A percentile compares a stretch with the other conserved stretches of the same genome.
Conservation (phyloP, 371 early-diverging fungal species). For the Mucor sp. region DNA sequence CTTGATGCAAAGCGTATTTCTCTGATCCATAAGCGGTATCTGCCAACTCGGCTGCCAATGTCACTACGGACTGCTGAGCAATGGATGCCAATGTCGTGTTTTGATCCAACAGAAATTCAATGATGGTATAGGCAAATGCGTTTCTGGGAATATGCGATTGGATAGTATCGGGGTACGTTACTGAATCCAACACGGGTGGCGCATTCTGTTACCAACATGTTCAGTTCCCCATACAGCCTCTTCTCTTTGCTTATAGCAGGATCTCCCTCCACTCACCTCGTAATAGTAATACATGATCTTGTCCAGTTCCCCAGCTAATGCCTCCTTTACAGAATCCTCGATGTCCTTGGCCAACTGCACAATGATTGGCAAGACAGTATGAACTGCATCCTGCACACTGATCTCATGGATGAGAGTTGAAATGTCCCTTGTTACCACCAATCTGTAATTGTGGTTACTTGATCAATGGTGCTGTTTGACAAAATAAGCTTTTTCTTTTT, state of each 20-base stretch:
- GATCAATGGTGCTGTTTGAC: not conserved
- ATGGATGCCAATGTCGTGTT: constrained; percentile 52
- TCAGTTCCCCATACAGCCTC: no score
- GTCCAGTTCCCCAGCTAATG: constrained; percentile 36
- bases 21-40: constrained; percentile 24
- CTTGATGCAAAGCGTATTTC: constrained; percentile 17
- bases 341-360: constrained; percentile 33
- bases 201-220: not conserved
- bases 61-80: constrained; percentile 49
- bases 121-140: constrained; percentile 43
- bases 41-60: constrained; percentile 44
- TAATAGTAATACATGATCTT: constrained; percentile 38
- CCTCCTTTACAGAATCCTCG: constrained; percentile 40
- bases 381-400: constrained; percentile 29
- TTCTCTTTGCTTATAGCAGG: not conserved
- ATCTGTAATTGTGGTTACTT: constrained; percentile 5
- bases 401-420: constrained; percentile 21
- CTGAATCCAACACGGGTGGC: not conserved
- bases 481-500: not conserved
- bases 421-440: constrained; percentile 16
- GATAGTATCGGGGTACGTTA: not conserved
- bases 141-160: constrained; percentile 34
- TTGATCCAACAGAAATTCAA: constrained; percentile 56
- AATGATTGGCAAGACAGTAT: constrained; percentile 36
- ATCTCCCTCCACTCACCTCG: constrained; percentile 18